Percentiles rank a stretch among this genome's conserved stretches.
Evolutionary conservation across 345 rosid species (phyloP).

Genomic region (Hirschfeldia incana): DNA sequence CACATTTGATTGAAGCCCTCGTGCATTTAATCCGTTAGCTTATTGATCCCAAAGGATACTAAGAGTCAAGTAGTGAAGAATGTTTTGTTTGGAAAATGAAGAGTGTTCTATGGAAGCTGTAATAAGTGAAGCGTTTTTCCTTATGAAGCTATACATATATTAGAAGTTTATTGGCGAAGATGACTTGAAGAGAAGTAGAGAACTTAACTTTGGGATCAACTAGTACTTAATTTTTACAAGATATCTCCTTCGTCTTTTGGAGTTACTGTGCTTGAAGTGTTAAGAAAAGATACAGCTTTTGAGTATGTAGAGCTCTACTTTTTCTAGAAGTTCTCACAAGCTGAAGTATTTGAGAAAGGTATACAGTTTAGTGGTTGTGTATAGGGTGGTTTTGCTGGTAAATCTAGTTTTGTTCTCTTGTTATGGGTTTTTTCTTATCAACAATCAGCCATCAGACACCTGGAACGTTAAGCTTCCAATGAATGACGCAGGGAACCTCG

Average conservation of each 20-base stretch:
- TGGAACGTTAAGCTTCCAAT: slow-evolving; percentile 28
- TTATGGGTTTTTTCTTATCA: slow-evolving; percentile 27
- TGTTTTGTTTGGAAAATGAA: slow-evolving; percentile 22
- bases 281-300: slow-evolving; percentile 63
- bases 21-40: slow-evolving; percentile 53
- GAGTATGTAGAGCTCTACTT: slow-evolving; percentile 45
- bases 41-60: background rate
- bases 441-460: slow-evolving; percentile 1
- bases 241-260: slow-evolving; percentile 72
- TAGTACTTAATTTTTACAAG: slow-evolving; percentile 73
- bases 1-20: slow-evolving; percentile 78
- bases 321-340: slow-evolving; percentile 46
- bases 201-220: slow-evolving; percentile 63
- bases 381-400: slow-evolving; percentile 37
- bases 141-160: slow-evolving; percentile 29
- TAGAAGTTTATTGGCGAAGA: no score
- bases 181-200: slow-evolving; percentile 22
- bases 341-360: slow-evolving; percentile 45
- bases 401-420: background rate
- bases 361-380: slow-evolving; percentile 33
- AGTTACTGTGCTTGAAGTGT: slow-evolving; percentile 73
- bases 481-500: slow-evolving; percentile 71
- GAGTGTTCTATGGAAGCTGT: slow-evolving; percentile 31
- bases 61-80: slow-evolving; percentile 44
- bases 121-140: slow-evolving; percentile 43